Evolutionary conservation across 2,329 filamentous ascomycete genomes (phyloP), one percentile per base, ranked within the genome.

Genomic region (Monosporascus ibericus): DNA sequence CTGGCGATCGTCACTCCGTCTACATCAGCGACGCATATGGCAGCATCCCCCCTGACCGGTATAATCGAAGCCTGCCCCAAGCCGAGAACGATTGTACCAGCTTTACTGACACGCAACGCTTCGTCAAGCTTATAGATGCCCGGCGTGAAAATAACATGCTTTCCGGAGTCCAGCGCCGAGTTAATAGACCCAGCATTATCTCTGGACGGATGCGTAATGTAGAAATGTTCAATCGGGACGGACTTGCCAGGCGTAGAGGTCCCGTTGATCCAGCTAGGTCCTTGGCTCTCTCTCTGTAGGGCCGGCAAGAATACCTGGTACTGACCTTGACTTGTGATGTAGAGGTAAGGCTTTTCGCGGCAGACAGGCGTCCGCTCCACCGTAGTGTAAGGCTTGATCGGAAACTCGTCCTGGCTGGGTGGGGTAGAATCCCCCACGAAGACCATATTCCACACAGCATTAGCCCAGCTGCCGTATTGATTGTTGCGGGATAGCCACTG

Each of bases 391-490:
- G 66, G 56, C 22, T 54, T 55, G 14, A 47, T 48, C 11, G 65
- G 66, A 34, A 64, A 68, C 30, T 59, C 58, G 15, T 58, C 59
- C 48, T 64, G 58, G 47, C 55, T 58, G 3, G 66, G 66, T n/a
- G 65, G 60, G 46, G 59, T 58, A 3, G 53, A 48, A 22, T 66
- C 65, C 6, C 66, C 66, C 6, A 68, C 62, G 22, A 68, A 68
- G 6, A 68, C 66, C 66, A 68, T 68, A 25, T 68, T 68, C 66
- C 66, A 68, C 2, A 68, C 66, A 14, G 58, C 66, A 37, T 68
- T 68, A 1, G 65, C 62, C 66, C 66, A 68, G 47, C 59, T 65
- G 8, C 65, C 66, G 44, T 67, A 68, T 52, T 47, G 60, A 24
- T 65, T 65, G 51, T 68, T 68, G 17, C 66, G 61, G 14, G 66